These are phyloP conservation scores for Cystoderma amianthinum DNA, from an alignment of 768 basidiomycete genomes.

Conservation along the genomic window DNA sequence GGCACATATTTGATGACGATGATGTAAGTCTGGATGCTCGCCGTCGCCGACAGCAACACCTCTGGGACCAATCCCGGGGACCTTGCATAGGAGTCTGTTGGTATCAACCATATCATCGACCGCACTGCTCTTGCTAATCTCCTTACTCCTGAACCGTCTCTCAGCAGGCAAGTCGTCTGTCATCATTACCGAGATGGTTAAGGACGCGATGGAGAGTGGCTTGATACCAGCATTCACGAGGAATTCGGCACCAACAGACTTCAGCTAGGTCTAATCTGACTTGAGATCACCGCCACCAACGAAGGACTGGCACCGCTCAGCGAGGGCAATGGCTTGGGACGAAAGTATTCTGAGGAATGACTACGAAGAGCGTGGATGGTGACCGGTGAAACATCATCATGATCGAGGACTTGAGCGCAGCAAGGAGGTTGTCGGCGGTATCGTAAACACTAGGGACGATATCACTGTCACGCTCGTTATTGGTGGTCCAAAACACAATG, in stretches of 20 bases:
- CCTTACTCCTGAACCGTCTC: conserved; percentile 96
- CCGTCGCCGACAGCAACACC: conserved; percentile 61
- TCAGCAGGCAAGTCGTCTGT: no score
- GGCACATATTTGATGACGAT: conserved; percentile 97
- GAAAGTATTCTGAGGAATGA: no score
- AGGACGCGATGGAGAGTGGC: conserved; percentile 91
- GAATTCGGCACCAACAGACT: conserved; percentile 96
- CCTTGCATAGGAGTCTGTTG: conserved; percentile 86
- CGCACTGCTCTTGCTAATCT: conserved; percentile 94
- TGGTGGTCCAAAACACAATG: conserved; percentile 97
- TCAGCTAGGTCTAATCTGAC: conserved; percentile 96
- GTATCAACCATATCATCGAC: conserved; percentile 98
- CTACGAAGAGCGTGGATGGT: conserved; percentile 92
- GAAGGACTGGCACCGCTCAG: conserved; percentile 84
- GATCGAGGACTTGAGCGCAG: conserved; percentile 75
- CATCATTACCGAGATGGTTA: no score
- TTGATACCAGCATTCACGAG: conserved; percentile 98
- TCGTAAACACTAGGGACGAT: conserved; percentile 95
- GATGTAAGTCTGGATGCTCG: conserved; percentile 96
- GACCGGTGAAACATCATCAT: conserved; percentile 97
- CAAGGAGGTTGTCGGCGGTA: conserved; percentile 81
- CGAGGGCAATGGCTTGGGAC: conserved; percentile 83
- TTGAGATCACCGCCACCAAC: conserved; percentile 98
- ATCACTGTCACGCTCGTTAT: conserved; percentile 96
- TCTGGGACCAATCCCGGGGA: conserved; percentile 50